phyloP scores from a whole-genome alignment of 2,329 filamentous ascomycete genomes.

The Chaetomium sp. region DNA sequence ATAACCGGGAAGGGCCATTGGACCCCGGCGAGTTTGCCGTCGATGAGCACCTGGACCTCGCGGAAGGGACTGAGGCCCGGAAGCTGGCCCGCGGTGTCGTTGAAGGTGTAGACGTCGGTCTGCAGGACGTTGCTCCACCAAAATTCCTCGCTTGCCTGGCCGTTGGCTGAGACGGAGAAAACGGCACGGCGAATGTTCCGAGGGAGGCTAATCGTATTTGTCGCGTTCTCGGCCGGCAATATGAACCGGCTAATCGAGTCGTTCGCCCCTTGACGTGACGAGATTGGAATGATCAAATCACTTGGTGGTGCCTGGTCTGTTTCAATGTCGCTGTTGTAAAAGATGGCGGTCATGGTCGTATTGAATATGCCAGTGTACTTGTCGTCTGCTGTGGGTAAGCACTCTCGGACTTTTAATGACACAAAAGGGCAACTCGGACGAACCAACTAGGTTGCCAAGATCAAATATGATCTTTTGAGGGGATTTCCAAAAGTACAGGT shows the following conservation, averaged over 20 bases:
- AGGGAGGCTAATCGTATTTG: slow-evolving; percentile 63
- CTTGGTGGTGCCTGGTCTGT: slow-evolving; percentile 52
- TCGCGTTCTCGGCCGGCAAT: slow-evolving; percentile 64
- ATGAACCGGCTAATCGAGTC: slow-evolving; percentile 67
- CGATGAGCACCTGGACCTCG: slow-evolving; percentile 76
- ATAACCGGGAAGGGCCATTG: slow-evolving; percentile 82
- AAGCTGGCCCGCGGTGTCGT: slow-evolving; percentile 55
- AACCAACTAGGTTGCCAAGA: slow-evolving; percentile 67
- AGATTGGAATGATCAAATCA: slow-evolving; percentile 69
- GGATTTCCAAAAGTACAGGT: slow-evolving; percentile 66
- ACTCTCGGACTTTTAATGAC: background rate
- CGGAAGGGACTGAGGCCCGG: slow-evolving; percentile 73
- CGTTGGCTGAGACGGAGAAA: slow-evolving; percentile 75
- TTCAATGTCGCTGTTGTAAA: slow-evolving; percentile 57
- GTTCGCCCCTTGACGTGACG: slow-evolving; percentile 52
- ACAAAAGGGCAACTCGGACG: background rate
- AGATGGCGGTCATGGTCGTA: slow-evolving; percentile 72
- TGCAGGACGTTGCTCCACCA: slow-evolving; percentile 81
- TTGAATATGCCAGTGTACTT: slow-evolving; percentile 75
- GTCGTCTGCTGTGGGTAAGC: slow-evolving; percentile 45
- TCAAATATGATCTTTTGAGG: slow-evolving; percentile 79
- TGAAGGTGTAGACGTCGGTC: slow-evolving; percentile 61
- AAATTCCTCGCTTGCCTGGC: slow-evolving; percentile 77
- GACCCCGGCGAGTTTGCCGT: slow-evolving; percentile 71
- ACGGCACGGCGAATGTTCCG: slow-evolving; percentile 68